Conservation (phyloP, 352 stramenopile species). For the Globisporangium recalcitrans region DNA sequence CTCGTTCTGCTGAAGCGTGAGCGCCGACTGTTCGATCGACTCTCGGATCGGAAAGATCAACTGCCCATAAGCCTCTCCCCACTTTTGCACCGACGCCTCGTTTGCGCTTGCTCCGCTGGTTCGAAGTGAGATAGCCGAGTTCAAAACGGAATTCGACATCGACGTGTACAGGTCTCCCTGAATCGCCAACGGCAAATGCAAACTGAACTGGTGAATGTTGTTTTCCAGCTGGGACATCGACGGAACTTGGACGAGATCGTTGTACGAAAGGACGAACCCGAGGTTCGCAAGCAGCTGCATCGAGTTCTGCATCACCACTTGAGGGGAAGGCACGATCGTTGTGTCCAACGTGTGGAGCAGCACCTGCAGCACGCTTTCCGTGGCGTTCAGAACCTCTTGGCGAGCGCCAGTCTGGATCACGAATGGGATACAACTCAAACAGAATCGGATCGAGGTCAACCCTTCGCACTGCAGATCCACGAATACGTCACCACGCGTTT, state of each 20-base stretch:
- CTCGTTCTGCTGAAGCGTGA: slow-evolving; percentile 68
- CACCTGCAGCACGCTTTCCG: slow-evolving; percentile 46
- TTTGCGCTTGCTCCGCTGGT: slow-evolving; percentile 10
- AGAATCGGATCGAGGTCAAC: slow-evolving; percentile 55
- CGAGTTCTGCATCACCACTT: slow-evolving; percentile 58
- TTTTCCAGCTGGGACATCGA: slow-evolving; percentile 65
- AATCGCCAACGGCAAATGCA: slow-evolving; percentile 62
- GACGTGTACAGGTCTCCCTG: slow-evolving; percentile 76
- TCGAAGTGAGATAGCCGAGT: slow-evolving; percentile 65
- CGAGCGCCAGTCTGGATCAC: slow-evolving; percentile 47
- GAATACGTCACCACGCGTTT: slow-evolving; percentile 50
- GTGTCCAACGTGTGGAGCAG: slow-evolving; percentile 57
- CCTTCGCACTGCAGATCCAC: slow-evolving; percentile 58
- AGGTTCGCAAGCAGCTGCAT: slow-evolving; percentile 65
- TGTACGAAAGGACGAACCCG: slow-evolving; percentile 59
- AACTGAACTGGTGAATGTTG: slow-evolving; percentile 70
- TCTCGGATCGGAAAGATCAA: slow-evolving; percentile 65
- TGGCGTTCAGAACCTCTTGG: slow-evolving; percentile 46
- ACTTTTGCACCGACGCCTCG: slow-evolving; percentile 31
- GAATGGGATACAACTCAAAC: slow-evolving; percentile 56
- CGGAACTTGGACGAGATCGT: slow-evolving; percentile 57
- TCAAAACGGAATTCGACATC: slow-evolving; percentile 76
- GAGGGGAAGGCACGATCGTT: slow-evolving; percentile 55
- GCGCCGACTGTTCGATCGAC: slow-evolving; percentile 62
- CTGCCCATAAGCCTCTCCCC: slow-evolving; percentile 50